phyloP scores from a whole-genome alignment of 73 alveolate genomes.

The Stentor coeruleus region DNA sequence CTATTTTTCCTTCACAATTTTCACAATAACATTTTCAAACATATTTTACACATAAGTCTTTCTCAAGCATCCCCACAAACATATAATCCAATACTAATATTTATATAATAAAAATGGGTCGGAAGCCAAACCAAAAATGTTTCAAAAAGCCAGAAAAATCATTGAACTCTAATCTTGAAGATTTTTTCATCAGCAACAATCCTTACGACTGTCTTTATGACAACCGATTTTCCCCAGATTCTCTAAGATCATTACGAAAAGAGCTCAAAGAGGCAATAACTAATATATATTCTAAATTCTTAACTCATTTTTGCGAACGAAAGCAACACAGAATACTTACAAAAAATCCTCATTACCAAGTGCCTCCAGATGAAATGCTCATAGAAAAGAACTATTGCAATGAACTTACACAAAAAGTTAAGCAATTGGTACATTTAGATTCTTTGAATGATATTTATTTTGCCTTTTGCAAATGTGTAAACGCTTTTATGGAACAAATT shows the following conservation, averaged over 20 bases:
- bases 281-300: not conserved
- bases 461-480: not conserved
- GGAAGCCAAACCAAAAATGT: not conserved
- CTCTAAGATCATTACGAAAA: not conserved
- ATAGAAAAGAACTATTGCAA: slow-evolving; percentile 13
- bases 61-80: too few relatives aligned
- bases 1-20: too few relatives aligned
- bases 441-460: not conserved
- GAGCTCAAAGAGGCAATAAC: slow-evolving; percentile 21
- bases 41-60: too few relatives aligned
- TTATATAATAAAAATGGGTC: not conserved
- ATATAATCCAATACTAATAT: too few relatives aligned
- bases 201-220: not conserved
- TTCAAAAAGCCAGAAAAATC: not conserved
- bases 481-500: not conserved
- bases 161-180: not conserved
- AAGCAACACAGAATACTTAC: not conserved
- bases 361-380: not conserved
- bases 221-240: not conserved
- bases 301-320: not conserved
- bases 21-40: too few relatives aligned
- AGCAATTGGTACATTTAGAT: slow-evolving; percentile 4
- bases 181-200: too few relatives aligned
- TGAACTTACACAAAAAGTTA: slow-evolving; percentile 22
- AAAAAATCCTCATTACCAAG: not conserved